Base-by-base conservation (phyloP, 1,284 basidiomycete genomes). In the Kwoniella shivajii region DNA sequence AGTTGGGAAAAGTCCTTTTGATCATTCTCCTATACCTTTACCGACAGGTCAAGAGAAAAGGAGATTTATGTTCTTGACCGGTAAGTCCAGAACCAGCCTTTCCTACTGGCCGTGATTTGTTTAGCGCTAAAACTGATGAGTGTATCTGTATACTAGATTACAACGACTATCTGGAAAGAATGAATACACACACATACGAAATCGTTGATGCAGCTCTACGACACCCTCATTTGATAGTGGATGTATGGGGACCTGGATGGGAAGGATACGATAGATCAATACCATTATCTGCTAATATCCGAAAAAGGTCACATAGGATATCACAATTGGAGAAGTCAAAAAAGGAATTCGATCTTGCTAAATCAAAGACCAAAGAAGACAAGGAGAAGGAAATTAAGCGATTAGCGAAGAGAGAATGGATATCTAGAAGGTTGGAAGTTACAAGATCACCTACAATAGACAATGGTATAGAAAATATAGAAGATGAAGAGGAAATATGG, bases 211-310 rank as follows among this genome's bases (percentile, higher is more conserved):
- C 77, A 0, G 72, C 76, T 2, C 53, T 77, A 4, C 75, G 77
- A 0, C 73, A 77, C 61, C 76, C 75, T 0, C 58, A 69, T 10
- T 42, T 75, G 13, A 64, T 64, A 14, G 68, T 73, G 18, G 75
- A 76, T 47, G 75, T 78, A 27, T 79, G 76, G 76, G 77, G 77
- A 11, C 77, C 77, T 11, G 68, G 69, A 1, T 79, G 77, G 77
- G 62, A 63, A 36, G 73, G 70, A 20, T 79, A 75, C 65, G 68
- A 78, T 55, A 51, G 56, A 13, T 55, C 59, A 3, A 55, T 75
- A 7, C 62, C 74, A 1, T 56, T 79, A 4, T 73, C 72, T 6
- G 65, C 62, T 34, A 78, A 79, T 45, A 48, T 78, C n/a, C 59
- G 66, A 31, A 67, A 71, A 18, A 54, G 75, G 11, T 62, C 71